Percentiles rank a stretch among this genome's conserved stretches.
Conservation (phyloP, 371 early-diverging fungal genomes). For the Lichtheimia hyalospora region DNA sequence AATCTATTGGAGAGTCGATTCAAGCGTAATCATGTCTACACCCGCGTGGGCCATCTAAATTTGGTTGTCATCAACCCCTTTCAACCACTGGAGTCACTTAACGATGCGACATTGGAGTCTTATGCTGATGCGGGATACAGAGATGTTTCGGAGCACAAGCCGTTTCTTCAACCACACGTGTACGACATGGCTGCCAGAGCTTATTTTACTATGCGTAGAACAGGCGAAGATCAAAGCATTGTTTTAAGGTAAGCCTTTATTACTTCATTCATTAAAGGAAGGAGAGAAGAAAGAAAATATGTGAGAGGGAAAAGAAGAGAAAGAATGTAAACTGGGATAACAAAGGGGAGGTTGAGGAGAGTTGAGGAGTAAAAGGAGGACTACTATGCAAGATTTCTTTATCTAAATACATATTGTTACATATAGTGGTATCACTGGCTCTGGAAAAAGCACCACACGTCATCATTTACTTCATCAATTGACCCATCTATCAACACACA, state of each 20-base stretch:
- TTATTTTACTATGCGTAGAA: slow-evolving; percentile 80
- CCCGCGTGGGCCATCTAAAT: slow-evolving; percentile 56
- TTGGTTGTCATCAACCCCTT: slow-evolving; percentile 65
- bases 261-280: slow-evolving; percentile 8
- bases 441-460: slow-evolving; percentile 80
- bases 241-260: slow-evolving; percentile 64
- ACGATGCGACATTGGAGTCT: slow-evolving; percentile 53
- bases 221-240: slow-evolving; percentile 81
- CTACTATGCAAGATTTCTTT: background rate
- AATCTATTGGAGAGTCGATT: slow-evolving; percentile 53
- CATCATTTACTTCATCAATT: slow-evolving; percentile 69
- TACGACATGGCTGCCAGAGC: slow-evolving; percentile 65
- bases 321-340: background rate
- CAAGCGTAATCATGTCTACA: slow-evolving; percentile 58
- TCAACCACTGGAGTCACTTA: slow-evolving; percentile 47
- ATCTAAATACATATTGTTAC: background rate
- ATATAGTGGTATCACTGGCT: slow-evolving; percentile 78
- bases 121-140: slow-evolving; percentile 60
- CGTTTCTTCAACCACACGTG: slow-evolving; percentile 55
- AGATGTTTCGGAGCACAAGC: slow-evolving; percentile 41
- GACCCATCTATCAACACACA: slow-evolving; percentile 64
- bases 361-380: background rate
- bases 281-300: background rate
- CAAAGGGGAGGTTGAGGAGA: background rate
- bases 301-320: background rate